Evolutionary conservation across 345 rosid genomes (phyloP).

Genomic region (Anastatica hierochuntica): DNA sequence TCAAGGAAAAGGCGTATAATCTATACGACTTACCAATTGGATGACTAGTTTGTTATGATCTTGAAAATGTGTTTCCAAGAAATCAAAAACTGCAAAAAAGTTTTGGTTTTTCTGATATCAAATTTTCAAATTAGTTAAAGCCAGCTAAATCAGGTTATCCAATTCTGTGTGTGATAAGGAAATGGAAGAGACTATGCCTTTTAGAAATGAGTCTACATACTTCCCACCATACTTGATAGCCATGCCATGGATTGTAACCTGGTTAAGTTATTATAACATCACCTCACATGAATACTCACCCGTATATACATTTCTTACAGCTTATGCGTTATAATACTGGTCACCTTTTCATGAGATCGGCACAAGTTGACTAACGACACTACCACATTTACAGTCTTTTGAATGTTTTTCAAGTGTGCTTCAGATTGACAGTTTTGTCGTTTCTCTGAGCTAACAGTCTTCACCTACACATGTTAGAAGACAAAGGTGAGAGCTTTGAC

Average conservation of each 20-base stretch:
- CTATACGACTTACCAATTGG: constrained; percentile 41
- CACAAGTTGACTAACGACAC: constrained; percentile 70
- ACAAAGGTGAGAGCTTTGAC: neutral
- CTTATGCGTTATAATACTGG: neutral
- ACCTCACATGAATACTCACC: neutral
- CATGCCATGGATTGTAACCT: constrained; percentile 66
- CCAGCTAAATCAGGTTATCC: neutral
- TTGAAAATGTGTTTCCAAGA: constrained; percentile 56
- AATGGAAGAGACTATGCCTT: constrained; percentile 37
- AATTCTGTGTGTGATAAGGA: neutral
- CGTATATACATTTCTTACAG: neutral
- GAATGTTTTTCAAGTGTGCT: constrained; percentile 37
- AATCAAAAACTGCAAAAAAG: constrained; percentile 52
- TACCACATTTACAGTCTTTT: constrained; percentile 50
- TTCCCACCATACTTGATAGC: constrained; percentile 85
- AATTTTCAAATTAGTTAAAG: neutral
- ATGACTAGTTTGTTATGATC: constrained; percentile 49
- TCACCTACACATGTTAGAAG: constrained; percentile 35
- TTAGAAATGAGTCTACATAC: constrained; percentile 63
- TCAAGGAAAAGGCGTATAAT: neutral
- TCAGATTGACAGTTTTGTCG: constrained; percentile 29
- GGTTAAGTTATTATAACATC: constrained; percentile 3
- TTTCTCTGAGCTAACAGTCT: constrained; percentile 35
- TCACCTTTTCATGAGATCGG: constrained; percentile 63
- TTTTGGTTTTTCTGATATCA: neutral